Conservation (phyloP, 2,329 filamentous ascomycete genomes). For the Ophiostoma triangulosporum region DNA sequence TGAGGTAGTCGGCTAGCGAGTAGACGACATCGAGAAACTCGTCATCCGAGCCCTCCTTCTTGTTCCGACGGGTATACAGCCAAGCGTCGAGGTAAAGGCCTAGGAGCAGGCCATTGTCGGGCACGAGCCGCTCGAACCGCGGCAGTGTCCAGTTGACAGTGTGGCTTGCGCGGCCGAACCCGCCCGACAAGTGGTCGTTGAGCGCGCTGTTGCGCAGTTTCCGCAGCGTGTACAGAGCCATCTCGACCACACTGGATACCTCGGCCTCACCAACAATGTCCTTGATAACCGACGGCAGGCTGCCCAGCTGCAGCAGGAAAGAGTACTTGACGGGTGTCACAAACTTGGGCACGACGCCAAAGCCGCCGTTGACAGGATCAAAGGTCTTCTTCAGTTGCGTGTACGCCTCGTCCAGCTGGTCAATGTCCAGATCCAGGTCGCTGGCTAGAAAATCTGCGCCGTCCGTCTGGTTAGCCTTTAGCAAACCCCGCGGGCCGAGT, state of each 20-base stretch:
- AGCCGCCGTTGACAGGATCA: conserved; percentile 67
- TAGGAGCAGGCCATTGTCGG: conserved; percentile 79
- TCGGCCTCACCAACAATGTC: conserved; percentile 89
- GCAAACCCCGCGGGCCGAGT: conserved; percentile 31
- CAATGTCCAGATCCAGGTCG: conserved; percentile 66
- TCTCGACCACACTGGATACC: conserved; percentile 57
- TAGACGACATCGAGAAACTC: conserved; percentile 68
- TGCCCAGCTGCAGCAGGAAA: conserved; percentile 63
- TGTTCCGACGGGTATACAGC: conserved; percentile 31
- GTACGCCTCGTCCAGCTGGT: conserved; percentile 82
- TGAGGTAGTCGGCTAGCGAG: conserved; percentile 79
- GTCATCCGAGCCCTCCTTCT: conserved; percentile 21
- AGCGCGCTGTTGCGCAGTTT: conserved; percentile 50
- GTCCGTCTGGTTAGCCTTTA: conserved; percentile 8
- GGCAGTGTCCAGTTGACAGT: conserved; percentile 88
- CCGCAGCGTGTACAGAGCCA: conserved; percentile 69
- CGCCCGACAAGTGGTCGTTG: conserved; percentile 42
- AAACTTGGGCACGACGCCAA: conserved; percentile 74
- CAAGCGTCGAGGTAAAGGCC: conserved; percentile 79
- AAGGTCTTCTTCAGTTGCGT: conserved; percentile 69
- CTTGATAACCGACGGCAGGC: conserved; percentile 57
- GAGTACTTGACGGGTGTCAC: conserved; percentile 73
- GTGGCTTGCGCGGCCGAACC: conserved; percentile 65
- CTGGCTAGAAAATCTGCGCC: conserved; percentile 20
- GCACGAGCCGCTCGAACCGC: conserved; percentile 95